Evolutionary conservation across 2,329 filamentous ascomycete genomes (phyloP), one percentile per base, ranked within the genome.

Genomic region (Fusarium hainanense): DNA sequence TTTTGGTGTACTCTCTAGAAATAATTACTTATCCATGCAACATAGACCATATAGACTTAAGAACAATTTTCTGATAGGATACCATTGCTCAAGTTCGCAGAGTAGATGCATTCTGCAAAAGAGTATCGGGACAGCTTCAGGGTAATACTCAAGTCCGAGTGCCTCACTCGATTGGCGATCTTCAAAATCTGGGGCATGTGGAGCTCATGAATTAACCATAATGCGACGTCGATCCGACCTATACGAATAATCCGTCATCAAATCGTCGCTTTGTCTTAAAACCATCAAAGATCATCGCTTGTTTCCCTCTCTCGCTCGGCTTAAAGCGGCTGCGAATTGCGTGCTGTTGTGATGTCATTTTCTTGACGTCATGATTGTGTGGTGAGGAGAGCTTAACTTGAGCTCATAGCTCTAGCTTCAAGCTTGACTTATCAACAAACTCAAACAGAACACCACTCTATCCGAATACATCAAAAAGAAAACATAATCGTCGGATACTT

Each of bases 351-450:
- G 69, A 72, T 72, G 70, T 72, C 69, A 72, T 72, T n/a, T 20
- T 32, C 42, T 70, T 72, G 70, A 72, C 70, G 70, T 72, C 70
- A 72, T 54, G 46, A 64, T 56, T 7, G 21, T 32, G 6, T 58
- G 7, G 10, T 34, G 23, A 49, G n/a, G 37, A 64, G 32, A 51
- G 58, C 62, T 69, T 28, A 14, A 66, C 51, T 40, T 37, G 4
- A 68, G 40, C 42, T 68, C n/a, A 0, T 37, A 11, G 14, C 6
- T 6, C 13, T 34, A 67, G 23, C 49, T 58, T 20, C 4, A 50
- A 20, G 32, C 18, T 34, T 37, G 44, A 49, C 37, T 43, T 55
- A 8, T 25, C 27, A 47, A 64, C 51, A 64, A 30, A 46, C 14
- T 14, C 27, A 28, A 28, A 9, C 40, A 21, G 3, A 25, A 16